A percentile compares a stretch with the other conserved stretches of the same genome.
phyloP scores from a whole-genome alignment of 306 rosid species.

The Bauhinia variegata region DNA sequence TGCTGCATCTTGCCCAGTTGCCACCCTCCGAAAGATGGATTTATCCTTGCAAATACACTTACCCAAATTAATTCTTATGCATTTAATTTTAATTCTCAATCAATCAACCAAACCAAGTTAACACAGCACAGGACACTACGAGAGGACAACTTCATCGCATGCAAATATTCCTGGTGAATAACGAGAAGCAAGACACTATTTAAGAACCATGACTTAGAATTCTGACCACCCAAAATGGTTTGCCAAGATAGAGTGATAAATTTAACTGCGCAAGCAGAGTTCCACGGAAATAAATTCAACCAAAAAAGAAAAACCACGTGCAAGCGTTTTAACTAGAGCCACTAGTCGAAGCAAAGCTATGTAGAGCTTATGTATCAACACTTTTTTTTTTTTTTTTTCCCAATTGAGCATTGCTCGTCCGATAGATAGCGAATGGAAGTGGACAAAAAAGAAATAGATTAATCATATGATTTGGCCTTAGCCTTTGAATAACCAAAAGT shows the following conservation, averaged over 20 bases:
- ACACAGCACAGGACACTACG: no score
- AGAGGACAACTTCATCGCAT: no score
- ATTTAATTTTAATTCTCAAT: no score
- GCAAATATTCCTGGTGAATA: no score
- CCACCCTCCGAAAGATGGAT: background rate
- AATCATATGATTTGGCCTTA: background rate
- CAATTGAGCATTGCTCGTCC: background rate
- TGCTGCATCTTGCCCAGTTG: constrained; percentile 2
- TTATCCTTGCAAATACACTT: constrained; percentile 6
- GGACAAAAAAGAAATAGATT: background rate
- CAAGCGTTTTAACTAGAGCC: background rate
- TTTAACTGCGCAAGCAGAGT: no score
- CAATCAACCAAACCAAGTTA: no score
- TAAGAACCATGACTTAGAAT: background rate
- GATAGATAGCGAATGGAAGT: background rate
- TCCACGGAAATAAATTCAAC: constrained; percentile 20
- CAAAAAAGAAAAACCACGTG: constrained; percentile 12
- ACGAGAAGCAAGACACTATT: no score
- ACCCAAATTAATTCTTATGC: background rate
- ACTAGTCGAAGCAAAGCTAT: constrained; percentile 7
- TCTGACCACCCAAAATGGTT: constrained; percentile 32
- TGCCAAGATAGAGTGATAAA: no score
- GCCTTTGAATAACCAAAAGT: constrained; percentile 16
- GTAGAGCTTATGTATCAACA: constrained; percentile 1
- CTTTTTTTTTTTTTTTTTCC: constrained; percentile 7